Evolutionary conservation across 306 rosid species (phyloP).

Genomic region (Quercus cerris): DNA sequence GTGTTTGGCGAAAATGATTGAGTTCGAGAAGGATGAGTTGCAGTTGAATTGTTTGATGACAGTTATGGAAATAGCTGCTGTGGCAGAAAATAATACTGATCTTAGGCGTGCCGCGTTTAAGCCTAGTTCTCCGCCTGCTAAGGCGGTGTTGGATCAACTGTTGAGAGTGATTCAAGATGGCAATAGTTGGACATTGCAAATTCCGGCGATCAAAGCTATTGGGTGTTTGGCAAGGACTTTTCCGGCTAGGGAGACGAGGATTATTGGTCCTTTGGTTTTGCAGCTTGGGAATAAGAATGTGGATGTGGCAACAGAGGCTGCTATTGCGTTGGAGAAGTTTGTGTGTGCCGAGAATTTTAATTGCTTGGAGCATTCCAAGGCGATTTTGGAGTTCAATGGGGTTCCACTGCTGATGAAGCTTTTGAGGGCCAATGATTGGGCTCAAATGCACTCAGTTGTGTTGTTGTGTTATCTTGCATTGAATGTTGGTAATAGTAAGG

Average conservation of each 20-base stretch:
- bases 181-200: conserved; percentile 28
- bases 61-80: conserved; percentile 70
- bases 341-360: conserved; percentile 68
- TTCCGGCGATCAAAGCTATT: conserved; percentile 72
- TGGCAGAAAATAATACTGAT: conserved; percentile 62
- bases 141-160: conserved; percentile 77
- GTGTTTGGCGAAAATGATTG: conserved; percentile 78
- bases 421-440: conserved; percentile 36
- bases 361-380: conserved; percentile 62
- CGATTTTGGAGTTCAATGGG: conserved; percentile 69
- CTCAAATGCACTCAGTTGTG: conserved; percentile 42
- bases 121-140: conserved; percentile 62
- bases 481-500: conserved; percentile 71
- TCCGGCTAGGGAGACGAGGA: conserved; percentile 64
- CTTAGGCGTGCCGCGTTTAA: conserved; percentile 75
- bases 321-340: conserved; percentile 65
- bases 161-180: conserved; percentile 56
- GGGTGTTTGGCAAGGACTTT: conserved; percentile 81
- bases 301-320: conserved; percentile 67
- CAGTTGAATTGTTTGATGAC: conserved; percentile 75
- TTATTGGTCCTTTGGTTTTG: conserved; percentile 67
- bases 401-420: conserved; percentile 59
- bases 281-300: conserved; percentile 55
- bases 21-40: conserved; percentile 57
- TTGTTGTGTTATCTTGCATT: conserved; percentile 72